These are phyloP conservation scores for Podospora pseudoanserina DNA, from an alignment of 495 filamentous ascomycete genomes.

Conservation along the genomic window DNA sequence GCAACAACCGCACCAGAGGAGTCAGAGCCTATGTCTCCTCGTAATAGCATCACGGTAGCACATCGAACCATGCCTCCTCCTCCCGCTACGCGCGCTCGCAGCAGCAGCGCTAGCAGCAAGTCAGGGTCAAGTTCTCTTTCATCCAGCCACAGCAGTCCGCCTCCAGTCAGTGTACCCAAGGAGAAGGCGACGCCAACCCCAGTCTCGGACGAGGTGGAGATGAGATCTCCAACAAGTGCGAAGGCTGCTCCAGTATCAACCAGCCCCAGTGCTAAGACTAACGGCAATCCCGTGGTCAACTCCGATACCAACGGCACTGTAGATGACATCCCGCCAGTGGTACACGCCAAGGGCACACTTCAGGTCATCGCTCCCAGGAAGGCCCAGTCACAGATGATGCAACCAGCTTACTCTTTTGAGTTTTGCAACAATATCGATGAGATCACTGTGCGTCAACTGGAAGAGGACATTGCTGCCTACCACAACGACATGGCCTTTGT, in stretches of 20 bases:
- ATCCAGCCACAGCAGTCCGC: conserved; percentile 11
- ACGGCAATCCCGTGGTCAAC: not conserved
- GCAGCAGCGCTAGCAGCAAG: not conserved
- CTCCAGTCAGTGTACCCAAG: not conserved
- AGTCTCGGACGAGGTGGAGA: not conserved
- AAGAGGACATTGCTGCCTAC: conserved; percentile 42
- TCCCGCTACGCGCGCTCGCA: not conserved
- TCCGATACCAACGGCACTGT: conserved; percentile 8
- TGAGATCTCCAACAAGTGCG: not conserved
- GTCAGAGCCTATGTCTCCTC: conserved; percentile 6
- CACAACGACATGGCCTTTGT: conserved; percentile 40
- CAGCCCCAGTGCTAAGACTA: not conserved
- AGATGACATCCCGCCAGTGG: not conserved
- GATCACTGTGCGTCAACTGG: conserved; percentile 40
- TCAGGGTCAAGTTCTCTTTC: not conserved
- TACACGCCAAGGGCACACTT: not conserved
- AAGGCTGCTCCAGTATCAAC: not conserved
- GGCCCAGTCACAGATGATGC: not conserved
- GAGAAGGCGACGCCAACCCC: not conserved
- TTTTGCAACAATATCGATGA: conserved; percentile 32
- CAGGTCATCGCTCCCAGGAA: not conserved
- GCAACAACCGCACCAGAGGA: not conserved
- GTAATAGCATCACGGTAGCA: conserved; percentile 23
- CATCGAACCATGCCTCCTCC: conserved; percentile 4
- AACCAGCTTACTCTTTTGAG: conserved; percentile 13